phyloP scores from a whole-genome alignment of 2,329 filamentous ascomycete species.

The Talaromyces amestolkiae region DNA sequence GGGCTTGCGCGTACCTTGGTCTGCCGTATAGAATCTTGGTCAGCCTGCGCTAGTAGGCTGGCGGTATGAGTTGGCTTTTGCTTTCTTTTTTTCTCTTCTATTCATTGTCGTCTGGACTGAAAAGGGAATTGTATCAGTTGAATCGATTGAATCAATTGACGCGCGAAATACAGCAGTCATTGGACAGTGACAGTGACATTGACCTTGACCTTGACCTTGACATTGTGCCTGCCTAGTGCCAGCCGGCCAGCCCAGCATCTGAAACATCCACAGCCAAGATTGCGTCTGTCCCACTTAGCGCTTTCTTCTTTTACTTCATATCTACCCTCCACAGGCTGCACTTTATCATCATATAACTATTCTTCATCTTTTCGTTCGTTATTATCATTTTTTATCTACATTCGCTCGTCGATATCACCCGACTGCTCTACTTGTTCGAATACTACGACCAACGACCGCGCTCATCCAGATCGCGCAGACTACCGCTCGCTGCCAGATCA shows the following conservation, averaged over 20 bases:
- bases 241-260: not conserved
- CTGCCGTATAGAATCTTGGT: not conserved
- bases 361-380: not conserved
- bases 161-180: too few relatives aligned
- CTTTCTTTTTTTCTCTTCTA: not conserved
- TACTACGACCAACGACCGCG: not conserved
- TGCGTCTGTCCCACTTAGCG: not conserved
- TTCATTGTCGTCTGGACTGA: not conserved
- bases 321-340: not conserved
- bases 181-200: not conserved
- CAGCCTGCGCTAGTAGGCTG: not conserved
- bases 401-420: not conserved
- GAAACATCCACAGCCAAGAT: constrained; percentile 6
- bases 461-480: not conserved
- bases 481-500: not conserved
- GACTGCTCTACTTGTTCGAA: not conserved
- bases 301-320: not conserved
- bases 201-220: not conserved
- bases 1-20: constrained; percentile 6
- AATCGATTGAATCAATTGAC: not conserved
- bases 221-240: not conserved
- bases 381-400: not conserved
- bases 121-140: too few relatives aligned
- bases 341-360: not conserved
- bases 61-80: not conserved